Base-by-base conservation (phyloP, 2,329 filamentous ascomycete species). In the Claviceps paspali region DNA sequence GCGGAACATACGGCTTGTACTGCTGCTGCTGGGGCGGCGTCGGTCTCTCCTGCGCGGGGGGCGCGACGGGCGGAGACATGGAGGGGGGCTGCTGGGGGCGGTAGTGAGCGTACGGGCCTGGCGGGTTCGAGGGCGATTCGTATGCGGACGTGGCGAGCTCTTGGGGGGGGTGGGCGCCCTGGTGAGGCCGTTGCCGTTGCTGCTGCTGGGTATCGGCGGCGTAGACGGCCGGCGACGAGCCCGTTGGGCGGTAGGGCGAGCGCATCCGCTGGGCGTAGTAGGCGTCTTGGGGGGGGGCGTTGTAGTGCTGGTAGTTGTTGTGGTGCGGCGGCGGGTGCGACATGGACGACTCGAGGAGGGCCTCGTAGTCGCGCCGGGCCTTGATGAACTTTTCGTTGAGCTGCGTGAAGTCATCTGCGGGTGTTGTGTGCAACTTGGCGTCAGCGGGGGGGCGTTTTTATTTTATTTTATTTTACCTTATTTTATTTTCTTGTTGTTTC, bases 361-460 rank as follows among this genome's bases (percentile, higher is more conserved):
- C 79, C 61, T 98, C 91, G 56, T 98, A 98, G 60, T 98, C 91
- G 50, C 88, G 76, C 45, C 91, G 79, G 32, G 91, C 91, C 61
- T 98, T 98, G 68, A 98, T 96, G 59, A 98, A 98, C 63, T 96
- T 96, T 59, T 98, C 91, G 52, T 98, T 98, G 44, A 98, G 67
- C 55, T 96, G 88, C 2, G 91, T 95, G 53, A 98, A 96, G 57
- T 98, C 91, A 60, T 98, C 91, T 93, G 8, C 32, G n/a, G n/a
- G n/a, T n/a, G n/a, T n/a, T n/a, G n/a, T n/a, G n/a, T n/a, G n/a
- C n/a, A n/a, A n/a, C n/a, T n/a, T n/a, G n/a, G n/a, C n/a, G n/a
- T n/a, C n/a, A n/a, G n/a, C n/a, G n/a, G n/a, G n/a, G n/a, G n/a
- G n/a, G n/a, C n/a, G n/a, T n/a, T n/a, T n/a, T n/a, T n/a, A n/a